Percentiles rank a stretch among this genome's conserved stretches.
Evolutionary conservation across 1,284 basidiomycete genomes (phyloP).

Genomic region (Tausonia pullulans): DNA sequence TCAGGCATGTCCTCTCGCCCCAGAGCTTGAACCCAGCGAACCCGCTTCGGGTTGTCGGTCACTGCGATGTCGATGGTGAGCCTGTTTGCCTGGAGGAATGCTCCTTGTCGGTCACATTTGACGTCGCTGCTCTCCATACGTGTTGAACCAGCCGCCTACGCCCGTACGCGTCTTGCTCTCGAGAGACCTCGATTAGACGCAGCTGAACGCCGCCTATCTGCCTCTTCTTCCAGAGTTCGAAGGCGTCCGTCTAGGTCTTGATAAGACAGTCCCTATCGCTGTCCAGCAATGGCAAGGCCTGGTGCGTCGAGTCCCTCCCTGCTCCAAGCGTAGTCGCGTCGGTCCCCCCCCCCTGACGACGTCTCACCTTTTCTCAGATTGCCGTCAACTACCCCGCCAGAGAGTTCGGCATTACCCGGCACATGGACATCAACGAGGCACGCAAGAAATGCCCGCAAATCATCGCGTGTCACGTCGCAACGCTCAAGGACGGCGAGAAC

Average conservation of each 20-base stretch:
- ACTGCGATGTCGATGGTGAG: constrained; percentile 75
- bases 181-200: constrained; percentile 8
- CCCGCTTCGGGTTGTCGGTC: constrained; percentile 51
- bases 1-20: constrained; percentile 11
- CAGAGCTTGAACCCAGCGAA: constrained; percentile 7
- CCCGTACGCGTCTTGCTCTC: constrained; percentile 31
- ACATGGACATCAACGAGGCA: constrained; percentile 51
- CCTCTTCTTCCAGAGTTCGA: constrained; percentile 53
- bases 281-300: constrained; percentile 81
- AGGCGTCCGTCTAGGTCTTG: constrained; percentile 64
- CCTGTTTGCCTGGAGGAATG: constrained; percentile 27
- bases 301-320: constrained; percentile 14
- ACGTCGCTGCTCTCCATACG: background rate
- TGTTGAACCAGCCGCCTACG: constrained; percentile 48
- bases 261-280: constrained; percentile 62
- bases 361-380: constrained; percentile 39
- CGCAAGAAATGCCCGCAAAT: constrained; percentile 76
- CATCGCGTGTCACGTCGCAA: constrained; percentile 82
- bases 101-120: background rate
- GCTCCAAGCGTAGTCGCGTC: too few relatives aligned
- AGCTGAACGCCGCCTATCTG: constrained; percentile 16
- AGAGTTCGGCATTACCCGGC: constrained; percentile 62
- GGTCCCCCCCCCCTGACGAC: background rate
- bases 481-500: constrained; percentile 77
- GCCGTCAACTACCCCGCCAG: constrained; percentile 94